These are phyloP conservation scores for Fusarium domesticum DNA, from an alignment of 2,329 filamentous ascomycete species.

Conservation along the genomic window DNA sequence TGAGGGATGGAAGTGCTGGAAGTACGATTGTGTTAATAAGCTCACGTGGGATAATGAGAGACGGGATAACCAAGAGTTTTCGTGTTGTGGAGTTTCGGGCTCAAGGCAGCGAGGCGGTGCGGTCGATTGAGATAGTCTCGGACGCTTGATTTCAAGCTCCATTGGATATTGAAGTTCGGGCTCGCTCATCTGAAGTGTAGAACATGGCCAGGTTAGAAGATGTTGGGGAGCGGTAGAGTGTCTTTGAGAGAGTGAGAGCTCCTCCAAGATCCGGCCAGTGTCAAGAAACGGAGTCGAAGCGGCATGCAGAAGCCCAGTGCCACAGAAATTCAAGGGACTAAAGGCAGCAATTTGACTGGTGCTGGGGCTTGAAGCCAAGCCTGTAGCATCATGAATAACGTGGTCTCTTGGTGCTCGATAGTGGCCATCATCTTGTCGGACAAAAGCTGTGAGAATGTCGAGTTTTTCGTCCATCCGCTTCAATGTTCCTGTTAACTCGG, in stretches of 20 bases:
- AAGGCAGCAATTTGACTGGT: not conserved
- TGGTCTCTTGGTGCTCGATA: not conserved
- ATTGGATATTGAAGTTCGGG: constrained; percentile 12
- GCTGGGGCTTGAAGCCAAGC: not conserved
- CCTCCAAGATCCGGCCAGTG: constrained; percentile 4
- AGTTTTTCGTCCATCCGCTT: constrained; percentile 16
- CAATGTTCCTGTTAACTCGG: constrained; percentile 5
- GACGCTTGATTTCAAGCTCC: constrained; percentile 11
- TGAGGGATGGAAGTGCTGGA: constrained; percentile 12
- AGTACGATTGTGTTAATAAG: constrained; percentile 9
- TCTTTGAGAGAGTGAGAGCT: constrained; percentile 8
- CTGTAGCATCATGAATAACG: not conserved
- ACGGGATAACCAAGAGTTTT: constrained; percentile 12
- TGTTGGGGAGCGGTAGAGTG: constrained; percentile 15
- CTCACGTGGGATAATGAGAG: constrained; percentile 8
- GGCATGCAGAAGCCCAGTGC: not conserved
- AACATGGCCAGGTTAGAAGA: constrained; percentile 15
- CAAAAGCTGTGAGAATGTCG: constrained; percentile 1
- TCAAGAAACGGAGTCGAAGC: not conserved
- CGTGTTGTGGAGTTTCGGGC: not conserved
- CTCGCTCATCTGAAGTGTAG: constrained; percentile 5
- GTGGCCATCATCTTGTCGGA: not conserved
- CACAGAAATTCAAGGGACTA: constrained; percentile 3
- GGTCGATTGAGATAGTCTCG: constrained; percentile 3
- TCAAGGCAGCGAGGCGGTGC: not conserved